phyloP scores from a whole-genome alignment of 2,329 filamentous ascomycete species.

The Rutstroemia sydowiana region DNA sequence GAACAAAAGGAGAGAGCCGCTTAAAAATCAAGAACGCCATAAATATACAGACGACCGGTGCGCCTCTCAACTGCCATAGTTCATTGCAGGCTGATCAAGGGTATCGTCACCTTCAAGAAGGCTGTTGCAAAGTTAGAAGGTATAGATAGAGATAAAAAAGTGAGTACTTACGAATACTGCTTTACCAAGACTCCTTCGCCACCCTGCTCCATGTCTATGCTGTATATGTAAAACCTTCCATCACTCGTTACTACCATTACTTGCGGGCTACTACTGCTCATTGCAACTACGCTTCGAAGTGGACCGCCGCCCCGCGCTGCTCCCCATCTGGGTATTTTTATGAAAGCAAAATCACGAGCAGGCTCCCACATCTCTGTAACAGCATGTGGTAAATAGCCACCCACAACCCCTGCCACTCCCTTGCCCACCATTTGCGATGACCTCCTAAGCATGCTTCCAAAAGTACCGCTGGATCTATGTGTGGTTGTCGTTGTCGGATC shows the following conservation, averaged over 20 bases:
- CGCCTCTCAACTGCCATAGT: constrained; percentile 21
- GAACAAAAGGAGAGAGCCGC: neutral
- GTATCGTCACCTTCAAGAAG: constrained; percentile 30
- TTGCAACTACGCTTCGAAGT: constrained; percentile 86
- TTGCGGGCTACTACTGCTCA: constrained; percentile 89
- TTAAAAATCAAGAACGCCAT: constrained; percentile 4
- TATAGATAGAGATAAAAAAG: neutral
- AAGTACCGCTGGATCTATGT: constrained; percentile 60
- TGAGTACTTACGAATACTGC: constrained; percentile 73
- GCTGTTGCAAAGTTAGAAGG: constrained; percentile 12
- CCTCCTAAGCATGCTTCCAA: constrained; percentile 85
- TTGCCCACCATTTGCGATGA: constrained; percentile 92
- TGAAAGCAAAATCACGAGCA: constrained; percentile 88
- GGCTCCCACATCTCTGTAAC: constrained; percentile 99
- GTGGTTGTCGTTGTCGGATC: constrained; percentile 28
- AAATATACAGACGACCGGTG: constrained; percentile 1
- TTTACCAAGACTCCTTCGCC: constrained; percentile 88
- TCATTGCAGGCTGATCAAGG: constrained; percentile 26
- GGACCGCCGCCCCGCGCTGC: constrained; percentile 41
- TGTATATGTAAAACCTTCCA: constrained; percentile 90
- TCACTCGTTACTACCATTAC: constrained; percentile 98
- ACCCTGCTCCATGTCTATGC: constrained; percentile 88
- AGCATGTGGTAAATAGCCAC: constrained; percentile 84
- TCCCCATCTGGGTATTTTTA: constrained; percentile 70
- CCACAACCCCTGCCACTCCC: constrained; percentile 79